phyloP scores from a whole-genome alignment of 2,329 filamentous ascomycete species.

The Malbranchea zuffiana region DNA sequence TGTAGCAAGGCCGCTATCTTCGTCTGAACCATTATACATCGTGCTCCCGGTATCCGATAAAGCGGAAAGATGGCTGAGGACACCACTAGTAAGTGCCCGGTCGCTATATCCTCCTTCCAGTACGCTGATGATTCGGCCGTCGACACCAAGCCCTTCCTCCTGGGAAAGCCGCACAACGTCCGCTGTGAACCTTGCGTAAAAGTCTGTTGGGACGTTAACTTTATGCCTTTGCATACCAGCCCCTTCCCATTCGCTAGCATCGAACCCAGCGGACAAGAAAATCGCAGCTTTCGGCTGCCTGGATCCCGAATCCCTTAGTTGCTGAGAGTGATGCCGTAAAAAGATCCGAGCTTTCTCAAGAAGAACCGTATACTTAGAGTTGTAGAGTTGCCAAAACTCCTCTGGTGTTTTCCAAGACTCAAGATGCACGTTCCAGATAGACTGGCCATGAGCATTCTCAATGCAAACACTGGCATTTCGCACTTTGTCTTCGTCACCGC shows the following conservation, averaged over 20 bases:
- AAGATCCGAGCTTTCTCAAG: conserved; percentile 72
- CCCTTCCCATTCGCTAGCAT: conserved; percentile 91
- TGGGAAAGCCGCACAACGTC: conserved; percentile 75
- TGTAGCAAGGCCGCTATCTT: conserved; percentile 40
- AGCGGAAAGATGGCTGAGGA: conserved; percentile 81
- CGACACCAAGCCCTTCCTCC: conserved; percentile 64
- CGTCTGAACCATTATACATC: conserved; percentile 18
- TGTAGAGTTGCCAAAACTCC: conserved; percentile 86
- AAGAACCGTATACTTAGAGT: conserved; percentile 62
- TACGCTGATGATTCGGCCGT: conserved; percentile 82
- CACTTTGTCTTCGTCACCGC: conserved; percentile 85
- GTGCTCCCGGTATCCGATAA: conserved; percentile 46
- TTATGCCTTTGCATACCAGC: conserved; percentile 89
- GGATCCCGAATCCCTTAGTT: conserved; percentile 47
- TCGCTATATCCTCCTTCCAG: conserved; percentile 95
- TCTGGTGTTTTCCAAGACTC: conserved; percentile 70
- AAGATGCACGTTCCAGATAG: conserved; percentile 90
- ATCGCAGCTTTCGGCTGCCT: conserved; percentile 69
- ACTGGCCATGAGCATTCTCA: conserved; percentile 87
- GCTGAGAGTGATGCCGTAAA: conserved; percentile 60
- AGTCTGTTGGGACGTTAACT: conserved; percentile 91
- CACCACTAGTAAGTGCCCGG: conserved; percentile 74
- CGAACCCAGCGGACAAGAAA: conserved; percentile 91
- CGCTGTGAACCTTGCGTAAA: conserved; percentile 81
- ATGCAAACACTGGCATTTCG: conserved; percentile 89